phyloP scores from a whole-genome alignment of 2,329 filamentous ascomycete species.

The Sporothrix brasiliensis region DNA sequence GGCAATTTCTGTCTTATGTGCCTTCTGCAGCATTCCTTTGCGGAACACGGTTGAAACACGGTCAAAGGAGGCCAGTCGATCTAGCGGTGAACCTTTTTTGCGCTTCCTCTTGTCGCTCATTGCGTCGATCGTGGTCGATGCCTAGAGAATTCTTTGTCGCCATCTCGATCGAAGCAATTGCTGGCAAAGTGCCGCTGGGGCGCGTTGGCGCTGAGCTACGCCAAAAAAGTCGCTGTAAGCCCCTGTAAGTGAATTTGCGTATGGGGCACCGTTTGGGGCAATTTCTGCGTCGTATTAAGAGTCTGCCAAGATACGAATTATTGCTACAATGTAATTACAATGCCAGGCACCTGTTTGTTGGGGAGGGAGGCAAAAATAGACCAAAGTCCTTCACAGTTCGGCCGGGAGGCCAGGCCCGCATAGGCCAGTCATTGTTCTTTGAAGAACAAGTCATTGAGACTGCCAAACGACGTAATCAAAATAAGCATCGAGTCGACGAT shows the following conservation, averaged over 20 bases:
- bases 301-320: not conserved
- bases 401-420: no score
- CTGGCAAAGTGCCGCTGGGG: not conserved
- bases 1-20: not conserved
- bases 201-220: not conserved
- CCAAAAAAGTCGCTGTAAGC: not conserved
- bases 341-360: slow-evolving; percentile 24
- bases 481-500: no score
- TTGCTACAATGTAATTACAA: not conserved
- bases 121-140: slow-evolving; percentile 3
- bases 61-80: not conserved
- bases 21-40: not conserved
- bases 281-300: not conserved
- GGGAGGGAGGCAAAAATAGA: slow-evolving; percentile 24
- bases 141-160: not conserved
- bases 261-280: not conserved
- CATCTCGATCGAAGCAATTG: slow-evolving; percentile 7
- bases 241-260: not conserved
- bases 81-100: slow-evolving; percentile 19
- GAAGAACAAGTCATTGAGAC: not conserved
- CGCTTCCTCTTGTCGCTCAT: not conserved
- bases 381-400: no score
- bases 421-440: not conserved
- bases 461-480: not conserved
- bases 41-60: slow-evolving; percentile 3